Conservation (phyloP, 2,329 filamentous ascomycete species). For the Aspergillus amoenus region DNA sequence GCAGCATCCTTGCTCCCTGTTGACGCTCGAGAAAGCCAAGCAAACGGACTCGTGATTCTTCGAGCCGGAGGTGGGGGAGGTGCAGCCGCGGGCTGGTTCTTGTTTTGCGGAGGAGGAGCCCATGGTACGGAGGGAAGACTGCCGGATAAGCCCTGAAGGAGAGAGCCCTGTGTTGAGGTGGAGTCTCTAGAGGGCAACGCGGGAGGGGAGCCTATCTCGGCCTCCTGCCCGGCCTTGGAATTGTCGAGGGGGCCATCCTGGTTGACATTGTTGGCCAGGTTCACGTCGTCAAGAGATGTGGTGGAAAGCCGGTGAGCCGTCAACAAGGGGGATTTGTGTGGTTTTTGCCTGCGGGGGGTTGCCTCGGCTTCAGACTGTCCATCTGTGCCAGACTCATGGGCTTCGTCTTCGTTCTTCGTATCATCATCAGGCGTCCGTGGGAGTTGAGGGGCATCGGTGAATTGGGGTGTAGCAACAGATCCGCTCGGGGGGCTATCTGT, state of each 20-base stretch:
- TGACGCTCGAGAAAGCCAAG: slow-evolving; percentile 74
- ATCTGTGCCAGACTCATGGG: slow-evolving; percentile 26
- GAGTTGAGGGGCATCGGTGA: slow-evolving; percentile 31
- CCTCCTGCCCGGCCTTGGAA: slow-evolving; percentile 24
- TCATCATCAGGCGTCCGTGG: slow-evolving; percentile 28
- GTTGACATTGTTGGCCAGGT: slow-evolving; percentile 59
- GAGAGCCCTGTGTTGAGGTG: slow-evolving; percentile 30
- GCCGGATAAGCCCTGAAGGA: slow-evolving; percentile 63
- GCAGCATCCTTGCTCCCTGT: slow-evolving; percentile 55
- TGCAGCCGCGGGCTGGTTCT: slow-evolving; percentile 38
- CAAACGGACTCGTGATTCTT: slow-evolving; percentile 85
- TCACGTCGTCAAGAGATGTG: slow-evolving; percentile 64
- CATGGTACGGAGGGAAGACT: slow-evolving; percentile 72
- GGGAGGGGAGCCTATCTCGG: slow-evolving; percentile 30
- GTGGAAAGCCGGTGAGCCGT: slow-evolving; percentile 56
- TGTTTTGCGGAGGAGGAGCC: slow-evolving; percentile 57
- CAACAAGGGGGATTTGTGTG: slow-evolving; percentile 53
- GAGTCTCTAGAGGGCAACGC: slow-evolving; percentile 34
- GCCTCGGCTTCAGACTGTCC: slow-evolving; percentile 31
- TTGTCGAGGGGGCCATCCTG: slow-evolving; percentile 43
- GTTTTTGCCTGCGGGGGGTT: slow-evolving; percentile 35
- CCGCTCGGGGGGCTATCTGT: slow-evolving; percentile 46
- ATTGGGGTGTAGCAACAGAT: slow-evolving; percentile 37
- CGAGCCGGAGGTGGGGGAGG: slow-evolving; percentile 49
- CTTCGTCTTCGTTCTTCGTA: slow-evolving; percentile 21